These are phyloP conservation scores for Gossypium lobatum DNA, from an alignment of 441 rosid species.

Conservation along the genomic window DNA sequence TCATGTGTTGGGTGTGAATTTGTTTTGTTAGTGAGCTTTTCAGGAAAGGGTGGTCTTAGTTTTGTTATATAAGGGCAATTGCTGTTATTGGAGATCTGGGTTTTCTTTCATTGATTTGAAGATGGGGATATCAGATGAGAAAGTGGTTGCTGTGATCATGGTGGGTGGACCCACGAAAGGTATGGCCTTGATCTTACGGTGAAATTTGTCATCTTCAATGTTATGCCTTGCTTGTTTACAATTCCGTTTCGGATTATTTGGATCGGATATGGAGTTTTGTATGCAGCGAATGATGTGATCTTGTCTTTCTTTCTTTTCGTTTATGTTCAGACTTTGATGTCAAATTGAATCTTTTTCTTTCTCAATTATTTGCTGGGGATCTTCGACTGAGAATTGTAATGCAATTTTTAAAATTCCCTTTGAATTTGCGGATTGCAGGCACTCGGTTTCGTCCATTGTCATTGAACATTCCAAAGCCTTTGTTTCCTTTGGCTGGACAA, in stretches of 20 bases:
- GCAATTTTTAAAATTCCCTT: neutral
- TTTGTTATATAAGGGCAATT: slow-evolving; percentile 7
- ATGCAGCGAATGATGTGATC: neutral
- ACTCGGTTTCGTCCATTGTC: slow-evolving; percentile 66
- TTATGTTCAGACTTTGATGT: neutral
- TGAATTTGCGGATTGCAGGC: slow-evolving; percentile 22
- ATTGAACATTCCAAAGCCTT: slow-evolving; percentile 59
- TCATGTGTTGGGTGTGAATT: neutral
- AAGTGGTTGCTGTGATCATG: slow-evolving; percentile 74
- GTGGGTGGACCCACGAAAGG: slow-evolving; percentile 89
- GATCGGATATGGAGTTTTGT: slow-evolving; percentile 15
- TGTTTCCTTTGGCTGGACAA: slow-evolving; percentile 87
- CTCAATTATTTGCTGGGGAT: slow-evolving; percentile 6
- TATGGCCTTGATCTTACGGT: slow-evolving; percentile 12
- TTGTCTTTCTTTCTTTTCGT: neutral
- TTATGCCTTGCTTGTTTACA: neutral
- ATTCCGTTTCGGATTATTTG: neutral
- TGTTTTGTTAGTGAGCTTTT: neutral
- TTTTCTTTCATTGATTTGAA: slow-evolving; percentile 20
- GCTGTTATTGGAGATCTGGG: slow-evolving; percentile 38
- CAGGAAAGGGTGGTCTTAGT: slow-evolving; percentile 6
- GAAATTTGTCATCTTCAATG: neutral
- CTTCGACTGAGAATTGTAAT: neutral
- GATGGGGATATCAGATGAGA: slow-evolving; percentile 61
- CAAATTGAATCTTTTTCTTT: neutral